phyloP scores from a whole-genome alignment of 140 eudicot genomes.

The Stevia rebaudiana region DNA sequence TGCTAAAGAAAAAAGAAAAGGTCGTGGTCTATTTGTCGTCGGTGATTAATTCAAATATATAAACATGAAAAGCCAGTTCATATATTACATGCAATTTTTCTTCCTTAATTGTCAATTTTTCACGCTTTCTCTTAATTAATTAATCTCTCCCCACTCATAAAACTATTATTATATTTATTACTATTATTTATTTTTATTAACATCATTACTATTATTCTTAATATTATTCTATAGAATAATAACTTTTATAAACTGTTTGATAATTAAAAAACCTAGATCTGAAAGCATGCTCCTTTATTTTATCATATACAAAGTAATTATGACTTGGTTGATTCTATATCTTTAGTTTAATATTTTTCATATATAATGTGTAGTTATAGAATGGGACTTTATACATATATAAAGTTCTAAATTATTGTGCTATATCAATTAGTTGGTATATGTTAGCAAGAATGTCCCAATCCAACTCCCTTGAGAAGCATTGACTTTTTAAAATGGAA shows the following conservation, averaged over 20 bases:
- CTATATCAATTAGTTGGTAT: neutral
- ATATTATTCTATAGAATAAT: too few species aligned
- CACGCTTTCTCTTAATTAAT: too few species aligned
- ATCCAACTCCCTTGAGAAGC: conserved; percentile 7
- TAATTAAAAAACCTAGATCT: too few species aligned
- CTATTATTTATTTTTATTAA: too few species aligned
- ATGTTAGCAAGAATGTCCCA: conserved; percentile 9
- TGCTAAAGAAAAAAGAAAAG: conserved; percentile 16
- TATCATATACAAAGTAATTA: neutral
- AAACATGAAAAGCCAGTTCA: neutral
- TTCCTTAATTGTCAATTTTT: too few species aligned
- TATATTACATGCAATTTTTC: neutral
- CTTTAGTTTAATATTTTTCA: neutral
- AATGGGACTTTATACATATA: neutral
- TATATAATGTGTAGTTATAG: neutral
- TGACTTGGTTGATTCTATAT: neutral
- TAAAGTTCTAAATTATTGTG: neutral
- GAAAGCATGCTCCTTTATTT: neutral
- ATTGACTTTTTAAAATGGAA: conserved; percentile 18
- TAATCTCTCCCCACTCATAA: too few species aligned
- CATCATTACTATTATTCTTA: neutral
- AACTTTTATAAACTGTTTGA: too few species aligned
- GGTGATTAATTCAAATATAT: conserved; percentile 12
- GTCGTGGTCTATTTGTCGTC: neutral
- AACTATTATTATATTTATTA: too few species aligned